Evolutionary conservation across 73 alveolate genomes (phyloP), one percentile per base, ranked within the genome.

Genomic region (Durusdinium trenchii): DNA sequence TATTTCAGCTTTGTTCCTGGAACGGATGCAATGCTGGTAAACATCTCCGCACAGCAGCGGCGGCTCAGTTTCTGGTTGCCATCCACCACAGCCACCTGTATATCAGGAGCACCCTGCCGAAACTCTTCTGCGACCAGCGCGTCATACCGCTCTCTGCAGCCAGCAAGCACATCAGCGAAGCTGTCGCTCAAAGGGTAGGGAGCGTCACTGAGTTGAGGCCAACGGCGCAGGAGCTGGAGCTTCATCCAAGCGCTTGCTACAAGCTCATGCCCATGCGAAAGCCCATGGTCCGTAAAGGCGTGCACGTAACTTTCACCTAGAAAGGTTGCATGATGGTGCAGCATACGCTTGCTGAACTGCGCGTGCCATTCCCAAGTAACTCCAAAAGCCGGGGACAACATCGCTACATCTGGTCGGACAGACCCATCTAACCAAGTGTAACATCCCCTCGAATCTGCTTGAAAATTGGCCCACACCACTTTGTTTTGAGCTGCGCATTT

Each of bases 31-130:
- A 62, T 16, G 7, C n/a, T 3, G 30, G 42, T 6, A 82, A 86
- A n/a, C 47, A 54, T 57, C 46, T 86, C 82, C 9, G 82, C 75
- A 18, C 95, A 86, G 2, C 84, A 60, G 35, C 83, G 60, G 45
- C 95, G 54, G 10, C 50, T 86, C 48, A 86, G 60, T 83, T 86
- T 86, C 48, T 86, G 95, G 62, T 86, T 86, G 26, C 95, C 95
- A 42, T 86, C 95, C 40, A 86, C 38, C 61, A 86, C 95, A 30
- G 30, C 35, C 30, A 86, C 78, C 42, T 5, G 28, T 6, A 83
- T 45, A 26, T 5, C 64, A 38, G 76, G 52, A 14, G 81, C 83
- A 9, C 42, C 67, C n/a, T 23, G n/a, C 23, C 12, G n/a, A 18
- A 23, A 20, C 43, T 28, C 61, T 3, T 26, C 42, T 5, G 67